A percentile compares a stretch with the other conserved stretches of the same genome.
phyloP scores from a whole-genome alignment of 352 stramenopile species.

The Globisporangium takayamanum region DNA sequence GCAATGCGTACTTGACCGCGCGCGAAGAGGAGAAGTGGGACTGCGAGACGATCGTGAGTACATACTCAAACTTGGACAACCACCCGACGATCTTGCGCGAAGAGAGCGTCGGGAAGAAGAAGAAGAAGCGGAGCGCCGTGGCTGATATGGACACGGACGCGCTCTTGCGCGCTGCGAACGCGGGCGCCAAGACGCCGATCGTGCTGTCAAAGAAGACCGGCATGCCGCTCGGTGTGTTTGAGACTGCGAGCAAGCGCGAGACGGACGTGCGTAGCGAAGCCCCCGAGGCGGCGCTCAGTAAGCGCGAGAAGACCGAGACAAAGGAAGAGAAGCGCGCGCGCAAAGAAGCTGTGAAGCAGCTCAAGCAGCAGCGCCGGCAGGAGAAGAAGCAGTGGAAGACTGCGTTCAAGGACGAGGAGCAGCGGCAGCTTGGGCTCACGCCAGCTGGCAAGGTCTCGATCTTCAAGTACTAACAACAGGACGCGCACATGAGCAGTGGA shows the following conservation, averaged over 20 bases:
- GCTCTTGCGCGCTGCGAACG: constrained; percentile 15
- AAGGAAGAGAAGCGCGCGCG: constrained; percentile 90
- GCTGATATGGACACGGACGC: constrained; percentile 14
- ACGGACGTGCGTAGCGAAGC: constrained; percentile 18
- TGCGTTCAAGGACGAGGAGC: constrained; percentile 91
- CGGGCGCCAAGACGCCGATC: constrained; percentile 40
- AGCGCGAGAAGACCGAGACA: constrained; percentile 76
- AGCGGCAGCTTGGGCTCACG: constrained; percentile 58
- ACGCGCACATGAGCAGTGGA: not conserved
- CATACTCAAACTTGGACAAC: constrained; percentile 98
- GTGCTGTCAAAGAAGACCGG: constrained; percentile 93
- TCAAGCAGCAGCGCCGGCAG: constrained; percentile 84
- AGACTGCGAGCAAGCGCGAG: constrained; percentile 19
- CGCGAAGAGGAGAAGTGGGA: constrained; percentile 89
- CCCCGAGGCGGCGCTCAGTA: constrained; percentile 3
- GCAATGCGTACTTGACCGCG: constrained; percentile 59
- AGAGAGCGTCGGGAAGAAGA: constrained; percentile 53
- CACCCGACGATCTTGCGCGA: constrained; percentile 92
- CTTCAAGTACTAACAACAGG: constrained; percentile 52
- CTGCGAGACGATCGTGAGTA: constrained; percentile 97
- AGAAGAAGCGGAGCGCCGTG: constrained; percentile 61
- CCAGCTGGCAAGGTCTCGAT: constrained; percentile 56
- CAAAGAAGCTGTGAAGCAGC: constrained; percentile 90
- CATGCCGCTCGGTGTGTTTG: constrained; percentile 90
- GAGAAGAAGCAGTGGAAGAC: constrained; percentile 95